Conservation (phyloP, 2,329 filamentous ascomycete genomes). For the Fusarium protoensiforme region DNA sequence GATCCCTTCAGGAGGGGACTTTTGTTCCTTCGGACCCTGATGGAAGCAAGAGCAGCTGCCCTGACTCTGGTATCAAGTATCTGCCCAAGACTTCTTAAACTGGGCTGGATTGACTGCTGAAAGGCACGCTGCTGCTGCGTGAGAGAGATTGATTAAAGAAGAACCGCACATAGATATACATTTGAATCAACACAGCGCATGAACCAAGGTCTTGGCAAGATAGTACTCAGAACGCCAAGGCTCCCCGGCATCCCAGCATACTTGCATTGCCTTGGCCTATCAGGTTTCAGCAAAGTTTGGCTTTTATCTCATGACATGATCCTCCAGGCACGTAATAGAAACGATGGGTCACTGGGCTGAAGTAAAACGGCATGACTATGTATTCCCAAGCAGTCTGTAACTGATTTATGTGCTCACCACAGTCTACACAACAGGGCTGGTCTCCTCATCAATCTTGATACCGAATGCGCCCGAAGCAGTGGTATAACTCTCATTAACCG, state of each 20-base stretch:
- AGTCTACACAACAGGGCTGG: slow-evolving; percentile 20
- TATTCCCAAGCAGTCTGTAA: neutral
- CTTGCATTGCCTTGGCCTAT: neutral
- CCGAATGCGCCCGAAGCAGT: slow-evolving; percentile 57
- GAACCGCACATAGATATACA: neutral
- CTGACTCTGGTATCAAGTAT: slow-evolving; percentile 50
- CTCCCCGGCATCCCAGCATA: neutral
- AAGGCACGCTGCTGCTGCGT: no score
- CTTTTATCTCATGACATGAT: neutral
- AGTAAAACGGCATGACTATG: neutral
- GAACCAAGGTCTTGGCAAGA: neutral
- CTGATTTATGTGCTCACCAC: neutral
- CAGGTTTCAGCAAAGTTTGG: accelerated
- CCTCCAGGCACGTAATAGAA: neutral
- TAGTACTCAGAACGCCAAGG: neutral
- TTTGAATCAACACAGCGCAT: neutral
- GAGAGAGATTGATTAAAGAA: neutral
- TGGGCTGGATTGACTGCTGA: no score
- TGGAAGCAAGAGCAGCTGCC: slow-evolving; percentile 68
- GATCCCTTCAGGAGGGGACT: slow-evolving; percentile 68
- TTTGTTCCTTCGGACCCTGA: slow-evolving; percentile 68
- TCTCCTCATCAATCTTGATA: slow-evolving; percentile 57
- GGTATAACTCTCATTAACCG: slow-evolving; percentile 65
- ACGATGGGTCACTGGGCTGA: neutral
- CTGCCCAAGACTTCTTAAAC: slow-evolving; percentile 34